Evolutionary conservation across 495 filamentous ascomycete species (phyloP), one percentile per base, ranked within the genome.

Genomic region (Aspergillus affinis): DNA sequence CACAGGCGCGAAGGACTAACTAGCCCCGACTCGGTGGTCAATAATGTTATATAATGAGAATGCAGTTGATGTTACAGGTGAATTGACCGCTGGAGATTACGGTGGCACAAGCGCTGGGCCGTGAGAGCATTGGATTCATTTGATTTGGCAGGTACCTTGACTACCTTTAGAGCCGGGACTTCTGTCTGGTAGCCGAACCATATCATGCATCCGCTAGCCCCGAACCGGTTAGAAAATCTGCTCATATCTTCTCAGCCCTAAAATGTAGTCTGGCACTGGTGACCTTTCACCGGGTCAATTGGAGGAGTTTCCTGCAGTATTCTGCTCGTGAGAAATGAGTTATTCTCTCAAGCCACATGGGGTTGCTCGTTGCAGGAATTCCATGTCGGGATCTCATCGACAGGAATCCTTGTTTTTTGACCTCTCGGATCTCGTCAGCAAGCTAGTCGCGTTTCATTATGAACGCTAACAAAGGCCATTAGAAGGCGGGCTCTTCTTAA

Each of bases 221-320:
- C 5, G n/a, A 65, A 29, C 0, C 7, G 59, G 70, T 55, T 65
- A 66, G 41, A 50, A 66, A 73, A 71, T 73, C 48, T 67, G 68
- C 70, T 73, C 69, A 73, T 66, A 61, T 68, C 47, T 61, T 65
- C 71, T 65, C 64, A 67, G 45, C 32, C 48, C 55, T 60, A 36
- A 52, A 54, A 30, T 6, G 36, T 41, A 41, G 36, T 41, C 13
- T 17, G 36, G 36, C 36, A 4, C 13, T 13, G 12, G 36, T 1
- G 0, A 10, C 36, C 0, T 41, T 41, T 41, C 36, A 4, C 3
- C 3, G 9, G 9, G 8, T 32, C 10, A 32, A 32, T 32, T 32
- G 29, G 29, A 8, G 29, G 29, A 10, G 29, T 32, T 32, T 32
- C 7, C 10, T 32, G 29, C 29, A 32, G 29, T 32, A 3, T 32